Evolutionary conservation across 2,329 filamentous ascomycete genomes (phyloP).

Genomic region (Epichloe hybrida): DNA sequence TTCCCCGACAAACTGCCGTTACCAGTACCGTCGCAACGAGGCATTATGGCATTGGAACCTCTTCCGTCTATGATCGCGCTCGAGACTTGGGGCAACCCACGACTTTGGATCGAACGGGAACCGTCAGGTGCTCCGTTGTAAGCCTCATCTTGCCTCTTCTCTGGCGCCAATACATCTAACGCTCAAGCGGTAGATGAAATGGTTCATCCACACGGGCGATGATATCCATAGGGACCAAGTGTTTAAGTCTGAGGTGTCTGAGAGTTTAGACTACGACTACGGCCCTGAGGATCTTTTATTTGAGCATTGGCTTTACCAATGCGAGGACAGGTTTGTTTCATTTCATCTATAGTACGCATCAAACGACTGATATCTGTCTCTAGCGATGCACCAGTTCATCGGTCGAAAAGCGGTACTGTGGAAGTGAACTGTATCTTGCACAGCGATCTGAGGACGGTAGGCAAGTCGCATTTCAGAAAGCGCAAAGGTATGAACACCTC

Average conservation of each 20-base stretch:
- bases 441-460: not conserved
- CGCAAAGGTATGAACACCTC: no score
- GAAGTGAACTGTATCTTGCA: not conserved
- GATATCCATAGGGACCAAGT: not conserved
- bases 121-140: not conserved
- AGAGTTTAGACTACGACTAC: not conserved
- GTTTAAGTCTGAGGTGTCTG: not conserved
- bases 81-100: not conserved
- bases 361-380: not conserved
- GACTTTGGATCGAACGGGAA: not conserved
- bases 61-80: rapidly evolving
- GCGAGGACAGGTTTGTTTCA: not conserved
- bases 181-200: not conserved
- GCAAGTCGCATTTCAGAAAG: not conserved
- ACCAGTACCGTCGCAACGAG: not conserved
- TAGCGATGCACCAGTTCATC: not conserved
- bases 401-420: not conserved
- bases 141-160: not conserved
- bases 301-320: not conserved
- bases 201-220: not conserved
- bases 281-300: not conserved
- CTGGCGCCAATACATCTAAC: not conserved
- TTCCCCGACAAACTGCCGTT: not conserved
- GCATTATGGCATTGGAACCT: slow-evolving; percentile 3
- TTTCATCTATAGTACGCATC: not conserved